A percentile compares a stretch with the other conserved stretches of the same genome.
phyloP scores from a whole-genome alignment of 1,284 basidiomycete genomes.

The Mrakiaceae sp. region DNA sequence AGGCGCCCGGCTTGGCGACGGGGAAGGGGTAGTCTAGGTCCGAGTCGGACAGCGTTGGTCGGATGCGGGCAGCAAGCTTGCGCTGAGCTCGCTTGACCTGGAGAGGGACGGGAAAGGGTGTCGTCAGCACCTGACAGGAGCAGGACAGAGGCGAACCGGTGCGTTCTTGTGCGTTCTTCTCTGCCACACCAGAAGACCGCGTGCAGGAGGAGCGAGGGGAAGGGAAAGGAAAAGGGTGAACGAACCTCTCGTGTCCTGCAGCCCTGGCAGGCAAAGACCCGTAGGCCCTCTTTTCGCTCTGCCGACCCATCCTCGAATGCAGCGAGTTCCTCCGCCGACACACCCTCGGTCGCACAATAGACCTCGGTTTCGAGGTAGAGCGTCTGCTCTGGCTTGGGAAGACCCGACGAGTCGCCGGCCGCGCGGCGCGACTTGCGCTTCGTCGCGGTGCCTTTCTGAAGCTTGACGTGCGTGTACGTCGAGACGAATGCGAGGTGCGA shows the following conservation, averaged over 20 bases:
- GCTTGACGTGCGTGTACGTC: constrained; percentile 68
- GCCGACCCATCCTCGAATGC: constrained; percentile 13
- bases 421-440: constrained; percentile 74
- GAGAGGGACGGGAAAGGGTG: constrained; percentile 14
- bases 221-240: constrained; percentile 8
- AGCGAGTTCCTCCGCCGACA: constrained; percentile 3
- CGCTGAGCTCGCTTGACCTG: constrained; percentile 78
- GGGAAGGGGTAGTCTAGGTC: constrained; percentile 52
- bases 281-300: constrained; percentile 5
- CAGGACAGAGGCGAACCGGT: neutral
- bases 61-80: constrained; percentile 64
- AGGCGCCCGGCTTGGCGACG: constrained; percentile 29
- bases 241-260: constrained; percentile 72
- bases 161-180: too few relatives aligned
- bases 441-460: constrained; percentile 66
- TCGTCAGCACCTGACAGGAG: neutral
- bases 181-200: too few relatives aligned
- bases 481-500: constrained; percentile 40
- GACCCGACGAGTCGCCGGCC: constrained; percentile 24
- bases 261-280: constrained; percentile 66
- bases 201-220: neutral
- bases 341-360: constrained; percentile 21
- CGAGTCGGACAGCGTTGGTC: constrained; percentile 52
- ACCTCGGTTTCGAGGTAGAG: constrained; percentile 23
- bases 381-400: constrained; percentile 12